These are phyloP conservation scores for Coniosporium apollinis DNA, from an alignment of 495 filamentous ascomycete genomes.

Conservation along the genomic window DNA sequence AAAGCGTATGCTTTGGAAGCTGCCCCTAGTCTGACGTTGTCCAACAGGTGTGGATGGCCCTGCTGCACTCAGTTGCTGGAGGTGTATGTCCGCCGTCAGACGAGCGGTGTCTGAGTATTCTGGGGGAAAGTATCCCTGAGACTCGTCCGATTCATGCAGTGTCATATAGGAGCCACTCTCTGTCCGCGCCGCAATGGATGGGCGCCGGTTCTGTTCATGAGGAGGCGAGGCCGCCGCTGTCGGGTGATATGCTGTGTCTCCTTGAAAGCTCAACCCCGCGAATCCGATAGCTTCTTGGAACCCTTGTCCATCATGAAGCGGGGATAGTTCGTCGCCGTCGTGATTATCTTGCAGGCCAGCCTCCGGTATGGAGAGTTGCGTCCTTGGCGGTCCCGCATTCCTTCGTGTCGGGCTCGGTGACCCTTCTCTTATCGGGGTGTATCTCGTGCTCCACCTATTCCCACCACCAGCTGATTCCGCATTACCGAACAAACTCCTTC, in stretches of 20 bases:
- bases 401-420: slow-evolving; percentile 30
- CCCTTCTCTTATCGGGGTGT: slow-evolving; percentile 36
- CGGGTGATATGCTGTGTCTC: slow-evolving; percentile 12
- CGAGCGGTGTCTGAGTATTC: slow-evolving; percentile 43
- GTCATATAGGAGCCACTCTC: slow-evolving; percentile 4
- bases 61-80: slow-evolving; percentile 18
- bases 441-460: slow-evolving; percentile 18
- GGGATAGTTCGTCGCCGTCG: slow-evolving; percentile 26
- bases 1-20: slow-evolving; percentile 41
- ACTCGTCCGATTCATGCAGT: slow-evolving; percentile 28
- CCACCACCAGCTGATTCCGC: slow-evolving; percentile 7
- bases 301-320: slow-evolving; percentile 30
- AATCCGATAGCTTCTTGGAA: slow-evolving; percentile 46
- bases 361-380: slow-evolving; percentile 21
- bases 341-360: slow-evolving; percentile 19
- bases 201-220: slow-evolving; percentile 15
- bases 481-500: slow-evolving; percentile 17
- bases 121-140: slow-evolving; percentile 35
- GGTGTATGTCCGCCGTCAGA: slow-evolving; percentile 20
- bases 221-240: neutral
- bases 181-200: slow-evolving; percentile 28
- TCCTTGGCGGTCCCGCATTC: slow-evolving; percentile 8
- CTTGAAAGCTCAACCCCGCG: slow-evolving; percentile 39
- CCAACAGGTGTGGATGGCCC: slow-evolving; percentile 22
- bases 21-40: slow-evolving; percentile 41